Percentiles rank a stretch among this genome's conserved stretches.
Conservation (phyloP, 2,329 filamentous ascomycete genomes). For the Epichloe typhina region DNA sequence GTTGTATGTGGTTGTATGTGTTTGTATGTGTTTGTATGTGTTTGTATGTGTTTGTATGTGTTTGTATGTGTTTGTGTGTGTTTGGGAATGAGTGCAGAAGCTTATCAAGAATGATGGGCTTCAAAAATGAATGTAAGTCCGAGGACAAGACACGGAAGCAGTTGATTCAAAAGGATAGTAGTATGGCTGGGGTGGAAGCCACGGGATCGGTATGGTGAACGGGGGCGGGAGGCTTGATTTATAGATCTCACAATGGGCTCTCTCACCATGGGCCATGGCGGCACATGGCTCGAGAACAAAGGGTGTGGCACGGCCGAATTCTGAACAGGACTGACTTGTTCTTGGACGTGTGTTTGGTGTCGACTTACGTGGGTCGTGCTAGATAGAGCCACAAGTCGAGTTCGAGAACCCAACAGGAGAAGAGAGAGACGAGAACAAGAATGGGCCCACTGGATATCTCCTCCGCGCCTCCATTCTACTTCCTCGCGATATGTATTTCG, state of each 20-base stretch:
- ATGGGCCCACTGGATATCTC: not conserved
- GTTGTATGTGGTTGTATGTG: not conserved
- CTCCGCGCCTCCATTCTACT: not conserved
- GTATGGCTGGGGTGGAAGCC: not conserved
- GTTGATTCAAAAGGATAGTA: not conserved
- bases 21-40: not conserved
- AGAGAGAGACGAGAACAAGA: not conserved
- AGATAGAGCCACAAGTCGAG: not conserved
- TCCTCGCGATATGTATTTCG: not conserved
- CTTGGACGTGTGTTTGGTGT: not conserved
- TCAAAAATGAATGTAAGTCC: slow-evolving; percentile 18
- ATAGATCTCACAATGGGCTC: not conserved
- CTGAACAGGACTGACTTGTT: not conserved
- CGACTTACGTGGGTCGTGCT: not conserved
- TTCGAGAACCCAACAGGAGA: not conserved
- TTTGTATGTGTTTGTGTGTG: not conserved
- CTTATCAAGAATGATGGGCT: slow-evolving; percentile 4
- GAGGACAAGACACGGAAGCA: slow-evolving; percentile 3
- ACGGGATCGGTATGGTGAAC: not conserved
- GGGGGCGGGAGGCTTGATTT: slow-evolving; percentile 2
- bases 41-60: too few relatives aligned
- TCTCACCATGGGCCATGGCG: not conserved
- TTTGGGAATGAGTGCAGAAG: slow-evolving; percentile 3
- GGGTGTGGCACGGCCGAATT: not conserved
- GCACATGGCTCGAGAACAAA: not conserved